Percentiles rank a stretch among this genome's conserved stretches.
Evolutionary conservation across 306 rosid genomes (phyloP).

Genomic region (Spatholobus suberectus): DNA sequence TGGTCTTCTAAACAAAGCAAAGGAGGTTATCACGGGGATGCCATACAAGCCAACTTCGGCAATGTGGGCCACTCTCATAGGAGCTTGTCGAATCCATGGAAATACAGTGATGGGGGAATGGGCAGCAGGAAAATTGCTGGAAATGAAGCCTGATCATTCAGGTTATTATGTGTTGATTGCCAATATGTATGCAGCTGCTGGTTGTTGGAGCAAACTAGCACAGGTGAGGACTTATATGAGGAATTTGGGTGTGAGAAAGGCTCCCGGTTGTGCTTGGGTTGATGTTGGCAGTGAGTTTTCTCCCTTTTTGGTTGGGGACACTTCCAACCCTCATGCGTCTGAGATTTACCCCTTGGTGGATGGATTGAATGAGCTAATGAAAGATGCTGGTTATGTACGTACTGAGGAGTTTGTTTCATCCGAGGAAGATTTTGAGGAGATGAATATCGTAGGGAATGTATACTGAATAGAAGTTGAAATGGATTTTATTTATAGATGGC

Average conservation of each 20-base stretch:
- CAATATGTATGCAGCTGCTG: slow-evolving; percentile 93
- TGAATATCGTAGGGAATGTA: slow-evolving; percentile 36
- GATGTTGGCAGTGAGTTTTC: slow-evolving; percentile 66
- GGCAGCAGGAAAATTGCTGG: slow-evolving; percentile 85
- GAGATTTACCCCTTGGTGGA: slow-evolving; percentile 65
- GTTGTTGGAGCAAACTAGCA: slow-evolving; percentile 73
- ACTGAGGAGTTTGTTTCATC: slow-evolving; percentile 49
- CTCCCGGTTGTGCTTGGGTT: slow-evolving; percentile 85
- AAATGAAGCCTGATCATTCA: slow-evolving; percentile 74
- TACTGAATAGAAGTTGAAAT: slow-evolving; percentile 11
- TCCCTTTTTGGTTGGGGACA: slow-evolving; percentile 72
- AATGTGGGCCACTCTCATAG: slow-evolving; percentile 90
- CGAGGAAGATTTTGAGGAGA: slow-evolving; percentile 57
- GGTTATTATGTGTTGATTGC: slow-evolving; percentile 88
- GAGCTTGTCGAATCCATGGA: slow-evolving; percentile 81
- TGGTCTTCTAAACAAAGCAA: slow-evolving; percentile 74
- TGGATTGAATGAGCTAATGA: slow-evolving; percentile 70
- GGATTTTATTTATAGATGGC: not conserved
- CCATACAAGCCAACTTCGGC: slow-evolving; percentile 84
- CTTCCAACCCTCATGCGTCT: slow-evolving; percentile 56
- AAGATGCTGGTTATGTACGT: slow-evolving; percentile 53
- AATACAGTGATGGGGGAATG: slow-evolving; percentile 74
- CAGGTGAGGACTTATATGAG: slow-evolving; percentile 82
- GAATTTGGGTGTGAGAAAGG: slow-evolving; percentile 75
- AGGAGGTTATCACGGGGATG: slow-evolving; percentile 68